Conservation (phyloP, 495 filamentous ascomycete genomes). For the Trichoderma reesei region DNA sequence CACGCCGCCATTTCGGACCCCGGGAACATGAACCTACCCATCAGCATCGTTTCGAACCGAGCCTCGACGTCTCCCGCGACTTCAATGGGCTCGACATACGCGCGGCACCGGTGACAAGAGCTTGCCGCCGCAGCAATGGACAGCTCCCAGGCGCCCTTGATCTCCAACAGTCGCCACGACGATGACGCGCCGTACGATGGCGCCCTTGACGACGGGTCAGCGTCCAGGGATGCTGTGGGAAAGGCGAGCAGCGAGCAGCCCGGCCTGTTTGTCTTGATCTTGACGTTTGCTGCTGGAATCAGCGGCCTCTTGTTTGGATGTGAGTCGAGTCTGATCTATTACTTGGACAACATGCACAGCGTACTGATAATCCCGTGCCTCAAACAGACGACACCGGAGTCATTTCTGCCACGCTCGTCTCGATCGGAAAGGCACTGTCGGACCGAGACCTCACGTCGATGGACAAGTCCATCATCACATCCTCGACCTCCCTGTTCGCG, state of each 20-base stretch:
- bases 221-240: slow-evolving; percentile 7
- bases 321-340: no score
- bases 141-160: slow-evolving; percentile 8
- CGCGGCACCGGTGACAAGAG: neutral
- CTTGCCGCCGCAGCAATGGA: slow-evolving; percentile 3
- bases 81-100: neutral
- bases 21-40: neutral
- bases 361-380: no score
- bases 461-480: slow-evolving; percentile 78
- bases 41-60: neutral
- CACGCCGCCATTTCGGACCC: slow-evolving; percentile 3
- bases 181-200: slow-evolving; percentile 16
- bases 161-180: slow-evolving; percentile 18
- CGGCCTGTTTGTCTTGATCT: slow-evolving; percentile 52
- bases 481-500: slow-evolving; percentile 70
- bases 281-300: slow-evolving; percentile 74
- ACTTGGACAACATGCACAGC: no score
- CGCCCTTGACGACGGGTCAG: slow-evolving; percentile 12
- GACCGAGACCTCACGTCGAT: slow-evolving; percentile 53
- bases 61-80: neutral
- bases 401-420: slow-evolving; percentile 79
- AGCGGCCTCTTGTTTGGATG: slow-evolving; percentile 85
- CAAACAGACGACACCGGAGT: slow-evolving; percentile 80
- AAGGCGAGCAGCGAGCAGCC: slow-evolving; percentile 16
- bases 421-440: slow-evolving; percentile 67